Conservation (phyloP, 331 rosid species). For the Quercus lobata region DNA sequence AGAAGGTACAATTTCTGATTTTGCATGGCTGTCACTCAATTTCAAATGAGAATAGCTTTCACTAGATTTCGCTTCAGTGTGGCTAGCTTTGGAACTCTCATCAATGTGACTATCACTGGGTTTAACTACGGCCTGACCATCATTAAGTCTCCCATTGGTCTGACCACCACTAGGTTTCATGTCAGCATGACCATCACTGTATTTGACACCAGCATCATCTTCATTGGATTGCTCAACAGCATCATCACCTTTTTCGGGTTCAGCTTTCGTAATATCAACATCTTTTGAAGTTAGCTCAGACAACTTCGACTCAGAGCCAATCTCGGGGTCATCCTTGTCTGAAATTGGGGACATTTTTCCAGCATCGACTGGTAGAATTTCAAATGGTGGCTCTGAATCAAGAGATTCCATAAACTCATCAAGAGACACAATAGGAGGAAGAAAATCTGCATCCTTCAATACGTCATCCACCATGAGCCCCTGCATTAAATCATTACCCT, state of each 20-base stretch:
- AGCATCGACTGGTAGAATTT: constrained; percentile 46
- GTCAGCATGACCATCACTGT: not conserved
- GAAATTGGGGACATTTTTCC: constrained; percentile 35
- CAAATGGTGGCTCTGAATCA: constrained; percentile 78
- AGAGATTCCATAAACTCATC: constrained; percentile 98
- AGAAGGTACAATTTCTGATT: constrained; percentile 28
- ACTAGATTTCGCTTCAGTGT: constrained; percentile 29
- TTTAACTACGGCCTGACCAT: constrained; percentile 4
- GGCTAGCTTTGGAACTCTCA: not conserved
- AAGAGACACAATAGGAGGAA: constrained; percentile 81
- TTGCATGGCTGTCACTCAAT: constrained; percentile 20
- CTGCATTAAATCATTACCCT: constrained; percentile 67
- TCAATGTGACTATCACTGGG: not conserved
- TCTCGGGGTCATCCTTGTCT: constrained; percentile 43
- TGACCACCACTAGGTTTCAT: constrained; percentile 26
- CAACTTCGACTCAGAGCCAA: constrained; percentile 37
- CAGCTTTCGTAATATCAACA: constrained; percentile 18
- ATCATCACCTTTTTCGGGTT: constrained; percentile 27
- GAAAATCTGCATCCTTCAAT: constrained; percentile 71
- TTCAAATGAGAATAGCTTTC: constrained; percentile 27
- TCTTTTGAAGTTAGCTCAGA: constrained; percentile 33
- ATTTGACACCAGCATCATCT: constrained; percentile 9
- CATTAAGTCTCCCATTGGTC: constrained; percentile 33
- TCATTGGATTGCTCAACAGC: constrained; percentile 25
- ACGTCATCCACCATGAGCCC: constrained; percentile 82